These are phyloP conservation scores for Dentipellis sp. DNA, from an alignment of 768 basidiomycete species.

Conservation along the genomic window DNA sequence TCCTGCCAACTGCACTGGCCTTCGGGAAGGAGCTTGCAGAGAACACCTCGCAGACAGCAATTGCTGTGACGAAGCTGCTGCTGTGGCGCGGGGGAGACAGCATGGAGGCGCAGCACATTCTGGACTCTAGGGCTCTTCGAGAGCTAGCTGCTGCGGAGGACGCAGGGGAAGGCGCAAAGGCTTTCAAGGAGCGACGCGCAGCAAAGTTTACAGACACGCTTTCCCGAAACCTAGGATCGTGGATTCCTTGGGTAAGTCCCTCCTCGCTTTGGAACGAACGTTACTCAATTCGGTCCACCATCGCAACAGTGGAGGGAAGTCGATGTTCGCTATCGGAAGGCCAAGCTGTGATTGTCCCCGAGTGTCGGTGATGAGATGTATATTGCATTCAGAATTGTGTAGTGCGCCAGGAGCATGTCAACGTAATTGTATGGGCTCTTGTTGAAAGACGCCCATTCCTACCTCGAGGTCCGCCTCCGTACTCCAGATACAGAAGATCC, in stretches of 20 bases:
- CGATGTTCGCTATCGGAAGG: background rate
- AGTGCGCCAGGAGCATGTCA: too few species aligned
- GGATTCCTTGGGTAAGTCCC: slow-evolving; percentile 44
- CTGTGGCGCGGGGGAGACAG: slow-evolving; percentile 40
- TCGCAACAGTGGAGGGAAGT: background rate
- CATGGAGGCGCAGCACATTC: slow-evolving; percentile 44
- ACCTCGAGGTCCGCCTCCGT: too few species aligned
- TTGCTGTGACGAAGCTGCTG: slow-evolving; percentile 43
- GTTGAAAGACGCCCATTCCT: too few species aligned
- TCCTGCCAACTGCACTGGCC: slow-evolving; percentile 41
- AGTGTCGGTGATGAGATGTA: too few species aligned
- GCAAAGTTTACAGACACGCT: slow-evolving; percentile 38
- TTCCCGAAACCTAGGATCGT: slow-evolving; percentile 29
- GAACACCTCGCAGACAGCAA: slow-evolving; percentile 40
- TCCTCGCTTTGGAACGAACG: background rate
- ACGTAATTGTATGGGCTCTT: too few species aligned
- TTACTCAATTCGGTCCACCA: too few species aligned
- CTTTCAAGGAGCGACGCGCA: slow-evolving; percentile 39
- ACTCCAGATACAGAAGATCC: too few species aligned
- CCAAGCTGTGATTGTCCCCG: background rate
- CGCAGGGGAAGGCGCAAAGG: slow-evolving; percentile 35
- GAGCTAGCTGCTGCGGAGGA: slow-evolving; percentile 30
- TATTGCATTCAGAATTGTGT: too few species aligned
- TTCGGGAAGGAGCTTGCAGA: slow-evolving; percentile 43
- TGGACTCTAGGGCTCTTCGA: slow-evolving; percentile 41